Percentiles rank a stretch among this genome's conserved stretches.
Conservation (phyloP, 345 rosid genomes). For the Balakata baccata region DNA sequence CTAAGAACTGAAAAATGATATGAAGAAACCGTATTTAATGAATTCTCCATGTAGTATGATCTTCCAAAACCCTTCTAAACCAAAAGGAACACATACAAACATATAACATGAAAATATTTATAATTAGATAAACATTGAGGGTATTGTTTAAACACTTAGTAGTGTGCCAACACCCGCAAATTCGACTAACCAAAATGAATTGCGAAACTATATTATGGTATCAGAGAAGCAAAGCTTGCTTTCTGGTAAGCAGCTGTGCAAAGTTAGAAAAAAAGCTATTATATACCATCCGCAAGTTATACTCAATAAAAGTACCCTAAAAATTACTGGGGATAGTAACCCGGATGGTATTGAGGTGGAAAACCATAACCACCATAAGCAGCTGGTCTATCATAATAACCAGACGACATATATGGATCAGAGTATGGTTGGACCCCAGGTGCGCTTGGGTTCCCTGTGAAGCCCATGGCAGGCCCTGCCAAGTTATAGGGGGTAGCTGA, state of each 20-base stretch:
- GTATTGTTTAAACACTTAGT: constrained; percentile 4
- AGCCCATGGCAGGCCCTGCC: constrained; percentile 34
- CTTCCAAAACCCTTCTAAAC: background rate
- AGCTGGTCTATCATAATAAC: constrained; percentile 42
- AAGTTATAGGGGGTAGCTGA: constrained; percentile 36
- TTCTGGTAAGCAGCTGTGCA: constrained; percentile 15
- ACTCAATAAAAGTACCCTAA: constrained; percentile 5
- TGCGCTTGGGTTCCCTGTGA: constrained; percentile 33
- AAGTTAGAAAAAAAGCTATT: constrained; percentile 3
- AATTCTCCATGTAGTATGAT: background rate
- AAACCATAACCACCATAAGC: constrained; percentile 42
- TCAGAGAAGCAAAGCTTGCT: constrained; percentile 7
- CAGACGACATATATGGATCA: constrained; percentile 30
- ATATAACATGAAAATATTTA: background rate
- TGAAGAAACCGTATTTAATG: background rate
- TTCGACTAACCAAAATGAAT: background rate
- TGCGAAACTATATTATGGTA: background rate
- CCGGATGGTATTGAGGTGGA: constrained; percentile 46
- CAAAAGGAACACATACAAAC: background rate
- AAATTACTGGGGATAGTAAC: constrained; percentile 50
- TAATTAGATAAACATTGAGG: background rate
- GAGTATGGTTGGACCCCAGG: constrained; percentile 29
- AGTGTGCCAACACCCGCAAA: background rate
- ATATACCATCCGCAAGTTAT: constrained; percentile 6
- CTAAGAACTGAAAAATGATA: background rate